phyloP scores from a whole-genome alignment of 2,329 filamentous ascomycete genomes.

The Thelonectria rubi region DNA sequence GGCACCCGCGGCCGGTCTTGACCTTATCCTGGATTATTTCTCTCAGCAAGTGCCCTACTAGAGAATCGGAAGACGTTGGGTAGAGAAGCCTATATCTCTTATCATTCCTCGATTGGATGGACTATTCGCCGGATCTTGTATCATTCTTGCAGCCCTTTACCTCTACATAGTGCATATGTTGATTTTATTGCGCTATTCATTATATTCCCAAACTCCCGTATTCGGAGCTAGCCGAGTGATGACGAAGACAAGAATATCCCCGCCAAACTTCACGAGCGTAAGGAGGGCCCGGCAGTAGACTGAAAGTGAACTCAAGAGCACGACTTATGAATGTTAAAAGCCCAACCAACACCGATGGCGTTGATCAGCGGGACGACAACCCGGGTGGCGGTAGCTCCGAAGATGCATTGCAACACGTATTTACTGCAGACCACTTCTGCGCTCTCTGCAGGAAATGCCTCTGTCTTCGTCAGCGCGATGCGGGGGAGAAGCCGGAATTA shows the following conservation, averaged over 20 bases:
- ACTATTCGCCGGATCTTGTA: background rate
- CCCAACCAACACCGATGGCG: too few species aligned
- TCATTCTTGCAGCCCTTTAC: background rate
- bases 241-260: background rate
- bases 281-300: too few species aligned
- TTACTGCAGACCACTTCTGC: too few species aligned
- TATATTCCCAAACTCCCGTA: conserved; percentile 1
- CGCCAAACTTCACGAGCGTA: background rate
- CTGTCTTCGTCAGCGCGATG: too few species aligned
- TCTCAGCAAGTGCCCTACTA: conserved; percentile 8
- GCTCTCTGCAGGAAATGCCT: too few species aligned
- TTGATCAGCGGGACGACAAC: too few species aligned
- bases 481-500: too few species aligned
- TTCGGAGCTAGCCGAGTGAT: conserved; percentile 7
- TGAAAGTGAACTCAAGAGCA: too few species aligned
- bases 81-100: background rate
- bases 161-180: background rate
- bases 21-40: conserved; percentile 4
- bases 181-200: background rate
- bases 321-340: too few species aligned
- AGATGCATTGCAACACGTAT: too few species aligned
- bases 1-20: background rate
- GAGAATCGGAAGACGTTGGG: background rate
- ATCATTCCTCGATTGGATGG: background rate
- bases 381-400: too few species aligned